A percentile compares a stretch with the other conserved stretches of the same genome.
These are phyloP conservation scores for Pseudogymnoascus sp. DNA, from an alignment of 2,329 filamentous ascomycete genomes.

Conservation along the genomic window DNA sequence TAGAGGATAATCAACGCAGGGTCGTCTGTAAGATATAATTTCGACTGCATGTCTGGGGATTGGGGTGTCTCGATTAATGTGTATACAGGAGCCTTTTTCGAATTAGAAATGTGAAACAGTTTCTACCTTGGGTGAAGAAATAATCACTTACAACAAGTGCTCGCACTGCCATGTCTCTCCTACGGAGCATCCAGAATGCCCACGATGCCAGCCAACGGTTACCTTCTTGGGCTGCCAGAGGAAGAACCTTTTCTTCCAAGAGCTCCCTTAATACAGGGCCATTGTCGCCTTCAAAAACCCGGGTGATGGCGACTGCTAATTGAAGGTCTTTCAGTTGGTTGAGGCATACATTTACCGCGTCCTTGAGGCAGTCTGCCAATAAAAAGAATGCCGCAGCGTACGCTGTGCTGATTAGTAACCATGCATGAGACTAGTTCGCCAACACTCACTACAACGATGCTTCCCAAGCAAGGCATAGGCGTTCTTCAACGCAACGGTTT, in stretches of 20 bases:
- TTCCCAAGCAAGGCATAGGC: slow-evolving; percentile 92
- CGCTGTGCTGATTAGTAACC: slow-evolving; percentile 40
- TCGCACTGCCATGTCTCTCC: slow-evolving; percentile 75
- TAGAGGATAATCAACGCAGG: slow-evolving; percentile 84
- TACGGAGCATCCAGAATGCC: slow-evolving; percentile 86
- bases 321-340: slow-evolving; percentile 85
- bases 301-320: slow-evolving; percentile 77
- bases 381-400: slow-evolving; percentile 97
- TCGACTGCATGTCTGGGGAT: slow-evolving; percentile 63
- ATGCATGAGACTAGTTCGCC: neutral
- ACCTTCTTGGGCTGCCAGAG: slow-evolving; percentile 67
- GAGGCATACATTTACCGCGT: slow-evolving; percentile 78
- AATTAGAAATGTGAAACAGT: slow-evolving; percentile 16
- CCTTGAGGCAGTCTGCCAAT: slow-evolving; percentile 73
- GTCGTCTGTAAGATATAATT: slow-evolving; percentile 81
- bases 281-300: slow-evolving; percentile 81
- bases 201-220: slow-evolving; percentile 93
- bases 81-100: slow-evolving; percentile 62
- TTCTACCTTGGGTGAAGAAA: neutral
- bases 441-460: slow-evolving; percentile 63
- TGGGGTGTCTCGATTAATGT: slow-evolving; percentile 62
- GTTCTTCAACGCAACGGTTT: slow-evolving; percentile 85
- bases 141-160: slow-evolving; percentile 60
- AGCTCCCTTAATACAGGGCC: slow-evolving; percentile 66
- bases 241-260: slow-evolving; percentile 71